A percentile compares a stretch with the other conserved stretches of the same genome.
These are phyloP conservation scores for Ballota nigra DNA, from an alignment of 257 asterid species.

Conservation along the genomic window DNA sequence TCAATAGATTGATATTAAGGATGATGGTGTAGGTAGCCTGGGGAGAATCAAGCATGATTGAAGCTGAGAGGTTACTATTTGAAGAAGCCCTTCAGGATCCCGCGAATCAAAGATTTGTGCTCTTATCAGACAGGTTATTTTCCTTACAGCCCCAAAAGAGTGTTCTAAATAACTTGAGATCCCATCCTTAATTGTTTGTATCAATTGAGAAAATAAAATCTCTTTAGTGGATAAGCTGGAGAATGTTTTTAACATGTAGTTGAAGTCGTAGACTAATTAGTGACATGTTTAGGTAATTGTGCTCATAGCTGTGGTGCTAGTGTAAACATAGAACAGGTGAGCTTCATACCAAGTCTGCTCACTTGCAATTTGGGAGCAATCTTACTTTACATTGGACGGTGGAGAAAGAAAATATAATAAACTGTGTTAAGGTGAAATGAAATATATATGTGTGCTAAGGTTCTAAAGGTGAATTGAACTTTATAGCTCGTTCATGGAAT, in stretches of 20 bases:
- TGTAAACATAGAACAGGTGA: background rate
- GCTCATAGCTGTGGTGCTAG: conserved; percentile 8
- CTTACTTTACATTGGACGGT: background rate
- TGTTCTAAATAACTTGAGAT: background rate
- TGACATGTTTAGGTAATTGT: background rate
- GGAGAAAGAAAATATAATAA: conserved; percentile 8
- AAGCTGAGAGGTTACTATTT: conserved; percentile 89
- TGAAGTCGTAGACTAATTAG: background rate
- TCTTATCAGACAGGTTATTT: conserved; percentile 87
- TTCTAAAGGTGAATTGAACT: background rate
- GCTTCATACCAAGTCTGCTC: background rate
- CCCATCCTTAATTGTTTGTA: conserved; percentile 4
- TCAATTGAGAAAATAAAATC: background rate
- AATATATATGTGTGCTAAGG: background rate
- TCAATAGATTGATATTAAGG: conserved; percentile 35
- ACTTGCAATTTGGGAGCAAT: background rate
- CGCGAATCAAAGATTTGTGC: conserved; percentile 90
- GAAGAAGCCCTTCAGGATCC: conserved; percentile 84
- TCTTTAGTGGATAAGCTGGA: background rate
- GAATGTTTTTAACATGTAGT: background rate
- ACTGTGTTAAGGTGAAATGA: background rate
- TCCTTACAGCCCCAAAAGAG: conserved; percentile 3
- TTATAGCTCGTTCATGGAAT: conserved; percentile 15
- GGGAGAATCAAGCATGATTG: conserved; percentile 98
- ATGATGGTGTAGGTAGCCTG: conserved; percentile 78